Evolutionary conservation across 768 basidiomycete genomes (phyloP), one percentile per base, ranked within the genome.

Genomic region (Auriscalpium orientale): DNA sequence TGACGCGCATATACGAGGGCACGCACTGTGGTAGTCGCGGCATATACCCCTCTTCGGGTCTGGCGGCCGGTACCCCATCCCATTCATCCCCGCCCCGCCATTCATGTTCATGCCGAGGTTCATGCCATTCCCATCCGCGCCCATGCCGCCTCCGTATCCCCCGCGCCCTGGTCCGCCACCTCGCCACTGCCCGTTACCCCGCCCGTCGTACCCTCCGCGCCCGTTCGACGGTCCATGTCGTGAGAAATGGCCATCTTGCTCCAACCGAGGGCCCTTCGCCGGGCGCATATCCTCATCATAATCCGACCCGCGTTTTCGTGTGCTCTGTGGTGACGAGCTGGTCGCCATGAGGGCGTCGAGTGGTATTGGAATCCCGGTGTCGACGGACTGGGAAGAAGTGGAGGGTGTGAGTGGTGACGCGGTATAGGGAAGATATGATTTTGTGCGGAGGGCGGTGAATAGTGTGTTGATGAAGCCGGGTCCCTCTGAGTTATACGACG

Each of bases 21-120:
- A 79, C 94, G 66, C 66, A 95, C 95, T 91, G 70, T 95, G 84
- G 68, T 95, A 98, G 70, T 98, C 93, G 57, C 88, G 81, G 73
- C 94, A 98, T 58, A 87, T 80, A 12, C 89, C 89, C 61, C 84
- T 79, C 58, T 81, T 81, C 66, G 83, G 84, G 60, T 86, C 87
- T 64, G 83, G 85, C 34, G 85, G 85, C 53, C 80, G 81, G 64
- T 90, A 89, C 33, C 50, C 55, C n/a, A 58, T 53, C 1, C 62
- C 59, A 54, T 60, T 65, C 54, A 59, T 61, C 20, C 61, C 65
- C 59, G 65, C 58, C 8, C 64, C 62, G 44, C 59, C 62, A 46
- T 57, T 60, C 35, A 62, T 57, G 33, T 65, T 68, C 57, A 65
- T 59, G 8, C 62, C 62, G 46, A 59, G 61, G 46, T 56, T 60